phyloP scores from a whole-genome alignment of 208 protist species.

The Balamuthia mandrillaris region DNA sequence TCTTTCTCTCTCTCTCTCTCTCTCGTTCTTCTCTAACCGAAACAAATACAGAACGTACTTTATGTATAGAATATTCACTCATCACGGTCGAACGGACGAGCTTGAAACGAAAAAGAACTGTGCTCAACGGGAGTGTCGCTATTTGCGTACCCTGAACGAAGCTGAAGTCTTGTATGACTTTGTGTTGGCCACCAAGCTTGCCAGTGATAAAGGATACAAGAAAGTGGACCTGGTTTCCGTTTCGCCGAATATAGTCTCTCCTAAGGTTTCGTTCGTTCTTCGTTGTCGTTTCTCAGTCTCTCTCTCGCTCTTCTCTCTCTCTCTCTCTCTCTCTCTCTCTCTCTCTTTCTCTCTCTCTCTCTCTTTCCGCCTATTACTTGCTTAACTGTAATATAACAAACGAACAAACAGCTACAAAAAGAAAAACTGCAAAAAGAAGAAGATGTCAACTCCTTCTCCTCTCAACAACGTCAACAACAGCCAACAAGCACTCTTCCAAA shows the following conservation, averaged over 20 bases:
- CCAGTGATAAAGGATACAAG: neutral
- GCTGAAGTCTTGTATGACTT: neutral
- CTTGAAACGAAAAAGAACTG: neutral
- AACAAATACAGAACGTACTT: too few species aligned
- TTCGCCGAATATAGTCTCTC: neutral
- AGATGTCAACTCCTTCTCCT: neutral
- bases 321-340: neutral
- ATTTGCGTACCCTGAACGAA: neutral
- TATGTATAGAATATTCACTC: neutral
- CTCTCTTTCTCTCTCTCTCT: neutral
- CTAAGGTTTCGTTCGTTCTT: too few species aligned
- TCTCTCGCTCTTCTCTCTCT: neutral
- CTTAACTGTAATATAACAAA: neutral
- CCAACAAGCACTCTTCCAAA: neutral
- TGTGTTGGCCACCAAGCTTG: neutral
- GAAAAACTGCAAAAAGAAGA: neutral
- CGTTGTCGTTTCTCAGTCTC: too few species aligned
- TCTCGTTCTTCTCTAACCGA: neutral
- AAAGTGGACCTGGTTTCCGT: neutral
- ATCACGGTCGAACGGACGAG: slow-evolving; percentile 3
- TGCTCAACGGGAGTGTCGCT: neutral
- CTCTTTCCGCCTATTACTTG: neutral
- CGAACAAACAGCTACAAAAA: neutral
- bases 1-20: neutral
- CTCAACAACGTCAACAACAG: neutral